phyloP scores from a whole-genome alignment of 345 rosid genomes.

The Brassica juncea region DNA sequence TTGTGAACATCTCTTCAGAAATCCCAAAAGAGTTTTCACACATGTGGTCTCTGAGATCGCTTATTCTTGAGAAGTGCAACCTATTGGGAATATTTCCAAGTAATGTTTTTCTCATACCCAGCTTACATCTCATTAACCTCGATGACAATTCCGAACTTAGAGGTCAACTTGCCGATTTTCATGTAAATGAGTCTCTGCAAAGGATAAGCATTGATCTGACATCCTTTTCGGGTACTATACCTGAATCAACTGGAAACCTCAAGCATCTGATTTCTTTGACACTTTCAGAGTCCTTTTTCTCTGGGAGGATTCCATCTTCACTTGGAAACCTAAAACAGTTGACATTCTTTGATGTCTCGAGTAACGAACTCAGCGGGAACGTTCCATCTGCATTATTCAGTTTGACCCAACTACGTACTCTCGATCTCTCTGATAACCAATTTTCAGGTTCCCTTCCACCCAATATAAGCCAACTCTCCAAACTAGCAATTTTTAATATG shows the following conservation, averaged over 20 bases:
- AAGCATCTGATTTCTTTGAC: neutral
- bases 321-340: neutral
- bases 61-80: neutral
- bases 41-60: neutral
- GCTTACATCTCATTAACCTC: neutral
- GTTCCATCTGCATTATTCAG: neutral
- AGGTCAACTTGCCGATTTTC: neutral
- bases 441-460: neutral
- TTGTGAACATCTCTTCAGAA: neutral
- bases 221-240: neutral
- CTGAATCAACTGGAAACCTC: neutral
- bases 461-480: neutral
- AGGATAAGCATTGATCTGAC: neutral
- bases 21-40: neutral
- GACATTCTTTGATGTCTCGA: neutral
- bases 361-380: neutral
- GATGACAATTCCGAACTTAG: neutral
- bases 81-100: neutral
- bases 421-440: neutral
- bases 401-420: neutral
- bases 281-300: neutral
- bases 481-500: neutral
- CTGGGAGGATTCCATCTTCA: constrained; percentile 4
- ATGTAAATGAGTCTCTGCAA: neutral
- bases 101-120: neutral